These are phyloP conservation scores for Rhodamnia rubescens DNA, from an alignment of 345 rosid genomes.

Conservation along the genomic window DNA sequence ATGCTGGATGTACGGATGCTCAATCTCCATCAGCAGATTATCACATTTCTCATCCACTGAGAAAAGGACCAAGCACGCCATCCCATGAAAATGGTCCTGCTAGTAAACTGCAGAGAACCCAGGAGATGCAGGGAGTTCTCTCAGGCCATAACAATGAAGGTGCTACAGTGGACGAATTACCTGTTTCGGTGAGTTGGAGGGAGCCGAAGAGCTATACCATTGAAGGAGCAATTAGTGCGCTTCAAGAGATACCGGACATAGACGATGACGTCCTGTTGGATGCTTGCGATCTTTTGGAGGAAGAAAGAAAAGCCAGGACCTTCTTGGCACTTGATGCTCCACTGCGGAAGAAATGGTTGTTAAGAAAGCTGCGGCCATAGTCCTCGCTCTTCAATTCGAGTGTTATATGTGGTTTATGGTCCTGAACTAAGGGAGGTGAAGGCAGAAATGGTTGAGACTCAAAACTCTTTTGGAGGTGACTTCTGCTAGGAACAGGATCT, in stretches of 20 bases:
- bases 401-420: neutral
- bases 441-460: neutral
- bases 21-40: conserved; percentile 5
- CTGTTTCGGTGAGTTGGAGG: conserved; percentile 4
- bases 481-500: neutral
- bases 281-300: conserved; percentile 81
- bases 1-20: conserved; percentile 8
- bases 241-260: conserved; percentile 55
- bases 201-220: conserved; percentile 12
- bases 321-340: conserved; percentile 56
- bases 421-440: neutral
- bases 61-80: conserved; percentile 21
- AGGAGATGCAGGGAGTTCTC: conserved; percentile 14
- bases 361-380: conserved; percentile 56
- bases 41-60: conserved; percentile 17
- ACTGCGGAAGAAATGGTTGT: conserved; percentile 62
- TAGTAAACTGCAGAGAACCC: conserved; percentile 33
- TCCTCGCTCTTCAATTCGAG: neutral
- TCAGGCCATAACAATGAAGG: neutral
- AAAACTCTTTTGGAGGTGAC: neutral
- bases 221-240: conserved; percentile 40
- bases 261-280: conserved; percentile 68
- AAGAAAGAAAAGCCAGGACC: conserved; percentile 67
- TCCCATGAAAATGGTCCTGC: conserved; percentile 3
- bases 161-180: neutral